Conservation (phyloP, 306 rosid genomes). For the Quercus variabilis region DNA sequence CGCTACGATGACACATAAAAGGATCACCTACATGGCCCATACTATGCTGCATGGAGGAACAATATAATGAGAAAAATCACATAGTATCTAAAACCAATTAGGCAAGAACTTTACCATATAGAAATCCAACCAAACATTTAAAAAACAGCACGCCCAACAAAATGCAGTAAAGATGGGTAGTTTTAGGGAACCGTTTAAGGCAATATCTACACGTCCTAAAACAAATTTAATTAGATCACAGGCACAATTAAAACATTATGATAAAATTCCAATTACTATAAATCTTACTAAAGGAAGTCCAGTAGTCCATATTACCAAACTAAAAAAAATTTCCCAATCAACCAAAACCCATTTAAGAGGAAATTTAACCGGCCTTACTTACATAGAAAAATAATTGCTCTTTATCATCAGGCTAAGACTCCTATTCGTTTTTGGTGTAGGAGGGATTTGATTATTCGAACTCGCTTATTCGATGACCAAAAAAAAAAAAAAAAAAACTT, state of each 20-base stretch:
- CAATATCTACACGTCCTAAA: conserved; percentile 3
- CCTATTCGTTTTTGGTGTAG: no score
- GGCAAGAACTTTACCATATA: conserved; percentile 1
- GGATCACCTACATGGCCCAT: conserved; percentile 43
- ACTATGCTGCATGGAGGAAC: conserved; percentile 48
- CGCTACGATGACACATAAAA: conserved; percentile 38
- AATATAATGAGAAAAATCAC: conserved; percentile 18
- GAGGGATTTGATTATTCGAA: no score
- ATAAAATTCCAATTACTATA: neutral
- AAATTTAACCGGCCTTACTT: neutral
- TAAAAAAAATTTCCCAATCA: neutral
- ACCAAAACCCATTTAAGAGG: neutral
- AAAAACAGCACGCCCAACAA: conserved; percentile 2
- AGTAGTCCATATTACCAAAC: neutral
- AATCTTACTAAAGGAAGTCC: conserved; percentile 5
- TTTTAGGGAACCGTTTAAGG: conserved; percentile 2
- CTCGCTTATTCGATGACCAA: no score
- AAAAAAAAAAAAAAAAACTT: no score
- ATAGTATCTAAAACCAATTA: conserved; percentile 1
- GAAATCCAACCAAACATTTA: neutral
- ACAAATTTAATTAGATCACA: conserved; percentile 4
- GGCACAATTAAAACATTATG: conserved; percentile 9
- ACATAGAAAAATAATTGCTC: no score
- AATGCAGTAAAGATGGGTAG: neutral
- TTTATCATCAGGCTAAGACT: no score